Conservation (phyloP, 2,329 filamentous ascomycete species). For the Talaromyces sp. region DNA sequence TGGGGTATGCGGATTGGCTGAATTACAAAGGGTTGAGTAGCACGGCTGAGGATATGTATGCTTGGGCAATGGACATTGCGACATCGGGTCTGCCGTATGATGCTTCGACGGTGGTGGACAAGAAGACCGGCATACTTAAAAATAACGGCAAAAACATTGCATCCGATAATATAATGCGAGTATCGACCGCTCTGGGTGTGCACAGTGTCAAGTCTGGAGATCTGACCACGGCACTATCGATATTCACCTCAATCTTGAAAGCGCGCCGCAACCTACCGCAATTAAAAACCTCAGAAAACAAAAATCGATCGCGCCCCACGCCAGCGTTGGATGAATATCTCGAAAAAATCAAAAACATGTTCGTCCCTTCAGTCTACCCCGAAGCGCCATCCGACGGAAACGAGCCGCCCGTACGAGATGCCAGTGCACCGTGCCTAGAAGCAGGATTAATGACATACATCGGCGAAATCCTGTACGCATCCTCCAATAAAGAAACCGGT, state of each 20-base stretch:
- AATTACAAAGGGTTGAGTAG: constrained; percentile 68
- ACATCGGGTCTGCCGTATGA: constrained; percentile 52
- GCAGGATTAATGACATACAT: constrained; percentile 85
- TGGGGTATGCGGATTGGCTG: constrained; percentile 81
- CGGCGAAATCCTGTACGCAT: constrained; percentile 84
- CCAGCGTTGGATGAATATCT: constrained; percentile 35
- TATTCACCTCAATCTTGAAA: constrained; percentile 79
- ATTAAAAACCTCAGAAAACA: constrained; percentile 22
- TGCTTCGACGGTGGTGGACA: constrained; percentile 54
- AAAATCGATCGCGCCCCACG: background rate
- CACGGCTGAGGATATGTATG: constrained; percentile 68
- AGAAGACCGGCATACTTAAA: constrained; percentile 62
- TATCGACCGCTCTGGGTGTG: constrained; percentile 73
- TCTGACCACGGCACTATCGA: constrained; percentile 68
- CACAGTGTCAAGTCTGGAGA: constrained; percentile 71
- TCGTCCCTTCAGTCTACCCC: constrained; percentile 64
- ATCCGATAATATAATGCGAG: constrained; percentile 70
- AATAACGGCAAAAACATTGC: constrained; percentile 53
- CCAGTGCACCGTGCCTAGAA: constrained; percentile 73
- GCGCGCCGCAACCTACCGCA: constrained; percentile 63
- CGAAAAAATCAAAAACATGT: constrained; percentile 40
- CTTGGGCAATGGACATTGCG: constrained; percentile 73
- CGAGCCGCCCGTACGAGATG: constrained; percentile 60
- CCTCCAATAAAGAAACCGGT: constrained; percentile 64
- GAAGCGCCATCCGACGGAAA: constrained; percentile 67